Evolutionary conservation across 805 yeast genomes (phyloP).

Genomic region (Lipomyces spencermartinsiae): DNA sequence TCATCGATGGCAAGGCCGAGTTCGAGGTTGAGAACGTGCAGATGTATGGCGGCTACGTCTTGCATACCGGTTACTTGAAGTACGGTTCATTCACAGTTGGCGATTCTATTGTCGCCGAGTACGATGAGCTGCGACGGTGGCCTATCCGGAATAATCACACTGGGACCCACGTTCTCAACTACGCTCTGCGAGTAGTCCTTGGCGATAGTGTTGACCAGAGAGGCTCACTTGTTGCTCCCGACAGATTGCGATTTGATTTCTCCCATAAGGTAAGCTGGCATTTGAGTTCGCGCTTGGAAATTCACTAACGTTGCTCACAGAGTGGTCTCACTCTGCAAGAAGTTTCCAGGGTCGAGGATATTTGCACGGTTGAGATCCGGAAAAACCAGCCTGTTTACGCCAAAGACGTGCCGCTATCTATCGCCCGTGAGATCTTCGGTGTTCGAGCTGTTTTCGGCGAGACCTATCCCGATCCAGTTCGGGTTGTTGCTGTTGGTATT

Average conservation of each 20-base stretch:
- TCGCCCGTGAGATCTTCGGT: constrained; percentile 78
- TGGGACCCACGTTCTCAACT: constrained; percentile 94
- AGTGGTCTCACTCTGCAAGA: constrained; percentile 77
- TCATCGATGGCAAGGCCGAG: constrained; percentile 84
- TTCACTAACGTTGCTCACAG: constrained; percentile 33
- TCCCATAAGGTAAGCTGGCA: constrained; percentile 65
- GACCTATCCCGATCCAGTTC: constrained; percentile 98
- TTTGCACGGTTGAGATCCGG: constrained; percentile 74
- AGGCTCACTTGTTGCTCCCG: constrained; percentile 96
- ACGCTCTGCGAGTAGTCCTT: constrained; percentile 81
- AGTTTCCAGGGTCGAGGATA: constrained; percentile 73
- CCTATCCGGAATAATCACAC: constrained; percentile 98
- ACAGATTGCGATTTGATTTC: constrained; percentile 94
- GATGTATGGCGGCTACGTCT: constrained; percentile 89
- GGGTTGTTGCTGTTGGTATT: constrained; percentile 95
- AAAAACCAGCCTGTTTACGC: constrained; percentile 76
- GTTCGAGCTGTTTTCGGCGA: constrained; percentile 99
- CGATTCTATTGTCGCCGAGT: constrained; percentile 80
- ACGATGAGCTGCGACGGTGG: constrained; percentile 92
- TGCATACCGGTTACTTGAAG: constrained; percentile 85
- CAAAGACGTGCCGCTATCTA: constrained; percentile 76
- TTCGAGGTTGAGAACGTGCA: constrained; percentile 93
- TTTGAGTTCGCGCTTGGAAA: background rate
- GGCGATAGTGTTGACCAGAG: constrained; percentile 93
- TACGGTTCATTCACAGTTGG: constrained; percentile 77